Conservation (phyloP, 2,329 filamentous ascomycete genomes). For the Cladosporium sp. region DNA sequence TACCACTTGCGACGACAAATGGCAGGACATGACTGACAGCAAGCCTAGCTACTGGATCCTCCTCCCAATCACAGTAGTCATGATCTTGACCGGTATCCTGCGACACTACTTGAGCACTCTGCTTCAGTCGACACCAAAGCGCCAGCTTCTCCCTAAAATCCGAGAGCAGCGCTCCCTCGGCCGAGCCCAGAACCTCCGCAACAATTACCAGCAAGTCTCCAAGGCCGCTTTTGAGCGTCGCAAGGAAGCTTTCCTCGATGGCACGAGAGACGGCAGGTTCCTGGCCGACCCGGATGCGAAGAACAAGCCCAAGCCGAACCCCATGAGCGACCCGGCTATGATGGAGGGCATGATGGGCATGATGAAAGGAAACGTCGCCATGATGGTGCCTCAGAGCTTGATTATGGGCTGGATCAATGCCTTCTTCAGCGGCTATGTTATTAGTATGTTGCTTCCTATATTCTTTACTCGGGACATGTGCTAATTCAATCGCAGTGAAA, state of each 20-base stretch:
- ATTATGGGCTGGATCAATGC: slow-evolving; percentile 99
- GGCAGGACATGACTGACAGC: slow-evolving; percentile 4
- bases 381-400: slow-evolving; percentile 98
- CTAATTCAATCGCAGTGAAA: slow-evolving; percentile 66
- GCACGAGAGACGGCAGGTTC: slow-evolving; percentile 82
- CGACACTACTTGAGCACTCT: slow-evolving; percentile 96
- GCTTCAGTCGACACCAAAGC: slow-evolving; percentile 82
- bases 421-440: slow-evolving; percentile 97
- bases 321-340: slow-evolving; percentile 88
- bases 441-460: slow-evolving; percentile 62
- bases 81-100: slow-evolving; percentile 93
- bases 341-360: slow-evolving; percentile 99
- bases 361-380: slow-evolving; percentile 99
- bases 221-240: slow-evolving; percentile 74
- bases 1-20: slow-evolving; percentile 22
- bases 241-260: slow-evolving; percentile 76
- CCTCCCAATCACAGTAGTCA: slow-evolving; percentile 94
- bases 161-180: slow-evolving; percentile 83
- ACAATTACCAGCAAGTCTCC: slow-evolving; percentile 78
- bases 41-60: slow-evolving; percentile 91
- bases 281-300: slow-evolving; percentile 84
- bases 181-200: slow-evolving; percentile 80
- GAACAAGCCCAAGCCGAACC: slow-evolving; percentile 87
- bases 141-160: slow-evolving; percentile 70
- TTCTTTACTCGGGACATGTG: not conserved